Conservation (phyloP, 2,329 filamentous ascomycete species). For the Colletotrichum godetiae region DNA sequence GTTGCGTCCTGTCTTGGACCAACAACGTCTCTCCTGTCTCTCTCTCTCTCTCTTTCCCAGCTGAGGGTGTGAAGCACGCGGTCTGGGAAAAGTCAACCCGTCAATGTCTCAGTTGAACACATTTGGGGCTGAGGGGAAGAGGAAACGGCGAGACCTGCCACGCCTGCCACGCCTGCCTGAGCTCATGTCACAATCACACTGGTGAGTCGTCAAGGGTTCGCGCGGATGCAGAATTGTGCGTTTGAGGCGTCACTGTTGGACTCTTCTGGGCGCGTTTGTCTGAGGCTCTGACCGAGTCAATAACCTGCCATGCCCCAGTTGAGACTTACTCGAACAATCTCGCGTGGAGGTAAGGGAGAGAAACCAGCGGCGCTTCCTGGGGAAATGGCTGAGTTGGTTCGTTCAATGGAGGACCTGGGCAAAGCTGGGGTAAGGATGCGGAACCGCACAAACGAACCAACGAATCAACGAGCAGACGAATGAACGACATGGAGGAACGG, state of each 20-base stretch:
- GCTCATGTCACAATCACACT: background rate
- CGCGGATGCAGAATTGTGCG: background rate
- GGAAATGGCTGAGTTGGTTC: too few species aligned
- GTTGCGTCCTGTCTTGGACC: background rate
- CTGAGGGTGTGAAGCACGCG: background rate
- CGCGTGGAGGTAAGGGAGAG: background rate
- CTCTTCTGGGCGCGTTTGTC: background rate
- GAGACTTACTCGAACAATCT: conserved; percentile 9
- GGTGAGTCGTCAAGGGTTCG: background rate
- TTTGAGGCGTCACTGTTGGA: background rate
- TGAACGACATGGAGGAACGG: background rate
- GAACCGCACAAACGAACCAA: background rate
- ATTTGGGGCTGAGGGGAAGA: background rate
- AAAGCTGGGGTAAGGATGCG: background rate
- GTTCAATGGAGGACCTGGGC: background rate
- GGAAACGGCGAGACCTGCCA: background rate
- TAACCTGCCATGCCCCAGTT: background rate
- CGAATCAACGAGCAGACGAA: background rate
- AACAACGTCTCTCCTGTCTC: too few species aligned
- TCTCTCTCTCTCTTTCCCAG: too few species aligned
- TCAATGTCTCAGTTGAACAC: background rate
- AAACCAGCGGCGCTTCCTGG: background rate
- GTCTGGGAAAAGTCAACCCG: conserved; percentile 9
- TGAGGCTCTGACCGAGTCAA: background rate
- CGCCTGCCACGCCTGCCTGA: background rate